Conservation (phyloP, 257 asterid genomes). For the Rehmannia glutinosa region DNA sequence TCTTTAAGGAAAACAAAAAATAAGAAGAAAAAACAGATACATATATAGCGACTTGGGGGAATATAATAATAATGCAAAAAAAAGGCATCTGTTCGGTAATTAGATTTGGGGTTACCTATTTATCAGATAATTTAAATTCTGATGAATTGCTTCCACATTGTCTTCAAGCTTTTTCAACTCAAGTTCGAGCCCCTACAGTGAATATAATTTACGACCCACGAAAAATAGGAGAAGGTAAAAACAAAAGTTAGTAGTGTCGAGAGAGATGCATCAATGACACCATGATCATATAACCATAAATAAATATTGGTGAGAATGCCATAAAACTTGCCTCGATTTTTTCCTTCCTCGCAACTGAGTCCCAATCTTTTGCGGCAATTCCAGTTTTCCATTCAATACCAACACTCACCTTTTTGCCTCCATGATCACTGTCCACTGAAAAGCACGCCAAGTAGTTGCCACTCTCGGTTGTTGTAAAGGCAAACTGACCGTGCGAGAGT, state of each 20-base stretch:
- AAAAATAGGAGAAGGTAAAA: background rate
- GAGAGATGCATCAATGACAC: background rate
- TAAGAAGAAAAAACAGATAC: background rate
- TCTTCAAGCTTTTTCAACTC: conserved; percentile 75
- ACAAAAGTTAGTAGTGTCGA: background rate
- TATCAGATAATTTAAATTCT: conserved; percentile 41
- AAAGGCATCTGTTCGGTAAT: background rate
- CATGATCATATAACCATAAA: background rate
- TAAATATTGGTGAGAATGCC: background rate
- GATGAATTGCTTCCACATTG: conserved; percentile 49
- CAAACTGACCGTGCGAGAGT: conserved; percentile 67
- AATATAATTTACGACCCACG: conserved; percentile 5
- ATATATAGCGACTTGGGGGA: background rate
- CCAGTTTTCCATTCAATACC: conserved; percentile 88
- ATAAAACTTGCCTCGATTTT: conserved; percentile 55
- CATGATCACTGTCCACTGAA: conserved; percentile 31
- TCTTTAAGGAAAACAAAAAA: too few relatives aligned
- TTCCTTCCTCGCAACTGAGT: conserved; percentile 83
- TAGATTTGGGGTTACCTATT: conserved; percentile 32
- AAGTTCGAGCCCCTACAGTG: conserved; percentile 68
- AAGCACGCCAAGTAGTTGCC: conserved; percentile 82
- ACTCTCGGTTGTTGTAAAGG: conserved; percentile 70
- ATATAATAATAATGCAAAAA: background rate
- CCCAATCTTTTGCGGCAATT: conserved; percentile 80
- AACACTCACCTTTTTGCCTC: conserved; percentile 42